Conservation (phyloP, 257 asterid genomes). For the Solanum ossicruentum region DNA sequence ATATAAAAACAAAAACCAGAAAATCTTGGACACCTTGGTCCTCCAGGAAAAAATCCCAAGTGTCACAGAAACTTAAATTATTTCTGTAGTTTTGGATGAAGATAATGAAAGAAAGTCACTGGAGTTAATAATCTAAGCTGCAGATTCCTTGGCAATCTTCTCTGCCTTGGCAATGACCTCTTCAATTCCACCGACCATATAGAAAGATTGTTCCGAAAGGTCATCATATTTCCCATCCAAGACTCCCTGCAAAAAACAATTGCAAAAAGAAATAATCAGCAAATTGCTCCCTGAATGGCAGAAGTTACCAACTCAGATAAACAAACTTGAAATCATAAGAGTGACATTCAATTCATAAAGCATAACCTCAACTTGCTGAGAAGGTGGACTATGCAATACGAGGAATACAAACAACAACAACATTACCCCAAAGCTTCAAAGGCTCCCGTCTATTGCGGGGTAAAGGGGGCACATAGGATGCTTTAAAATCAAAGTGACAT, state of each 20-base stretch:
- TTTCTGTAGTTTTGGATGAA: constrained; percentile 20
- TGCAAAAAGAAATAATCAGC: not conserved
- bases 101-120: not conserved
- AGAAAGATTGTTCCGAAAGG: constrained; percentile 84
- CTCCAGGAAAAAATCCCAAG: constrained; percentile 10
- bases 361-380: not conserved
- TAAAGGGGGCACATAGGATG: not conserved
- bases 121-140: constrained; percentile 27
- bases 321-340: too few species aligned
- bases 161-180: constrained; percentile 96
- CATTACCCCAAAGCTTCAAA: too few species aligned
- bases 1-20: constrained; percentile 11
- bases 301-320: too few species aligned
- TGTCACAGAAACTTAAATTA: constrained; percentile 41
- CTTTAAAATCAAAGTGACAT: not conserved
- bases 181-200: constrained; percentile 97
- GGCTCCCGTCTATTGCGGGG: too few species aligned
- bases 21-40: constrained; percentile 20
- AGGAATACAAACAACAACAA: not conserved
- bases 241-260: constrained; percentile 41
- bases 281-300: not conserved
- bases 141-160: constrained; percentile 91
- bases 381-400: not conserved
- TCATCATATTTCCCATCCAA: constrained; percentile 91
- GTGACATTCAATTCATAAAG: not conserved